Conservation (phyloP, 106 monocot genomes). For the Phalaenopsis equestris region DNA sequence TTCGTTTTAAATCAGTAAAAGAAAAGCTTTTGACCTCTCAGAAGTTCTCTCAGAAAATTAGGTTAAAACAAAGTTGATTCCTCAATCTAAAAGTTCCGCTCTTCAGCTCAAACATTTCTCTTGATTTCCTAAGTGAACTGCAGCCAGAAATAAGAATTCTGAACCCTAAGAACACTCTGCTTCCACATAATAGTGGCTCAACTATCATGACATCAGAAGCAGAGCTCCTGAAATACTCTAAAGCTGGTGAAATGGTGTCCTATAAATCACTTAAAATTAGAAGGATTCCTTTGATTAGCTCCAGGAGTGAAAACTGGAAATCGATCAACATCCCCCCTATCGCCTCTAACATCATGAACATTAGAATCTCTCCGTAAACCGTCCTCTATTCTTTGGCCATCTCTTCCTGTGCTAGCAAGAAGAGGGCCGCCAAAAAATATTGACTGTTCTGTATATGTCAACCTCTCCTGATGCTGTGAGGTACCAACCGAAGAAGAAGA, state of each 20-base stretch:
- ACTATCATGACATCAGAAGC: neutral
- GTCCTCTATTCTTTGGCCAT: constrained; percentile 18
- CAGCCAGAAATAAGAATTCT: neutral
- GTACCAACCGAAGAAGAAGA: constrained; percentile 11
- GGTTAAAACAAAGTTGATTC: neutral
- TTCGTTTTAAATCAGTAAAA: neutral
- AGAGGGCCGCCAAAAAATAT: constrained; percentile 98
- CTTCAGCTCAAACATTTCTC: neutral
- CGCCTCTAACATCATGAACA: constrained; percentile 7
- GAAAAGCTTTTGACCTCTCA: neutral
- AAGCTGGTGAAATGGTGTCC: neutral
- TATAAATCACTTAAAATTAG: constrained; percentile 18
- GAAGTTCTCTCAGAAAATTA: too few species aligned
- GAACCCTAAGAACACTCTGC: neutral
- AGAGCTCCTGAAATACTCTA: neutral
- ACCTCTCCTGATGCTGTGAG: constrained; percentile 42
- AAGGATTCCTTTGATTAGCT: constrained; percentile 36
- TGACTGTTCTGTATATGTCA: constrained; percentile 67
- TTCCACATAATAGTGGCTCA: neutral
- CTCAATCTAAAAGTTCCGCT: neutral
- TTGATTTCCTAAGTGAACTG: neutral
- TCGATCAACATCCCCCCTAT: constrained; percentile 19
- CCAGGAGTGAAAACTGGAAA: constrained; percentile 54
- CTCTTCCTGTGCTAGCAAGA: constrained; percentile 26
- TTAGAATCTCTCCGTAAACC: constrained; percentile 22